Percentiles rank a stretch among this genome's conserved stretches.
These are phyloP conservation scores for Hura crepitans DNA, from an alignment of 441 rosid genomes.

Conservation along the genomic window DNA sequence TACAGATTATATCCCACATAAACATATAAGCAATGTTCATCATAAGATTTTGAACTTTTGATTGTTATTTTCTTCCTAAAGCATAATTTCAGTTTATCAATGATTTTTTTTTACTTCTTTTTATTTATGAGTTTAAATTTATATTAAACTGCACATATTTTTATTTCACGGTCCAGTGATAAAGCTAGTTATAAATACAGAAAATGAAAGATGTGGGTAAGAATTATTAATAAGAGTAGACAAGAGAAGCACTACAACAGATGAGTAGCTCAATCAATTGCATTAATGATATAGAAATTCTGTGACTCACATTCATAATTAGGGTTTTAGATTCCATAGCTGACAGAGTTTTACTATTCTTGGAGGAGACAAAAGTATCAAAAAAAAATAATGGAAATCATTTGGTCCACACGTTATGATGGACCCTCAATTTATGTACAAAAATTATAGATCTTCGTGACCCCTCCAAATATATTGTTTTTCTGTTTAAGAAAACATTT, in stretches of 20 bases:
- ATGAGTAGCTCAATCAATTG: background rate
- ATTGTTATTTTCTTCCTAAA: background rate
- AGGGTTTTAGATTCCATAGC: background rate
- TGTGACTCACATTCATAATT: background rate
- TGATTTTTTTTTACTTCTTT: background rate
- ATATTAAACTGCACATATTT: too few species aligned
- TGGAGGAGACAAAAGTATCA: slow-evolving; percentile 2
- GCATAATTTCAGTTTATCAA: background rate
- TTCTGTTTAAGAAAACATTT: too few species aligned
- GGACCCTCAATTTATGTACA: slow-evolving; percentile 24
- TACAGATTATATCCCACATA: too few species aligned
- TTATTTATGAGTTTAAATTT: too few species aligned
- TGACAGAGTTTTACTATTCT: background rate
- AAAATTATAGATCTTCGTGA: slow-evolving; percentile 7
- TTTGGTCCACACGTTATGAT: slow-evolving; percentile 36
- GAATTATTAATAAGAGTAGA: too few species aligned
- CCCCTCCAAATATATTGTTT: too few species aligned
- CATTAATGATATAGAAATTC: slow-evolving; percentile 5
- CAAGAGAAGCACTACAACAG: background rate
- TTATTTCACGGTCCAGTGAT: too few species aligned
- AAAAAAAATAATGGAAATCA: slow-evolving; percentile 4
- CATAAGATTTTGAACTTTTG: too few species aligned
- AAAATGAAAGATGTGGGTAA: too few species aligned
- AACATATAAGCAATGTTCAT: too few species aligned
- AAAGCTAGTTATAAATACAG: too few species aligned